Percentiles rank a stretch among this genome's conserved stretches.
Evolutionary conservation across 83 land plant genomes (phyloP).

Genomic region (Diphasiastrum complanatum): DNA sequence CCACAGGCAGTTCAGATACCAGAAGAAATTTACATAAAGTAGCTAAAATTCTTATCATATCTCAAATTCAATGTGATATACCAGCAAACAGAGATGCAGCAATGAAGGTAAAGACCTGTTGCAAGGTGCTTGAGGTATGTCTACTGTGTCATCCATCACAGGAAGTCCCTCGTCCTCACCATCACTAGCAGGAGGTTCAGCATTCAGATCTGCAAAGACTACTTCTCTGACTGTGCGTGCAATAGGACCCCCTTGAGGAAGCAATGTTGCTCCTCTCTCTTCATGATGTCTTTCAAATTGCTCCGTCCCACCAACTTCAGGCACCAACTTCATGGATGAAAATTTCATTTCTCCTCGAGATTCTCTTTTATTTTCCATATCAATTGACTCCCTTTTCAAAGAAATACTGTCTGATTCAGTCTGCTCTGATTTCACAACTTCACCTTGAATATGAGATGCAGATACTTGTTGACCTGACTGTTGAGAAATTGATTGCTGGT

Average conservation of each 20-base stretch:
- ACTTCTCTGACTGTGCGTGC: slow-evolving; percentile 12
- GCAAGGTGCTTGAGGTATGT: background rate
- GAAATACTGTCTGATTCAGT: too few species aligned
- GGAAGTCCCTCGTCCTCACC: slow-evolving; percentile 19
- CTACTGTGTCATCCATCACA: background rate
- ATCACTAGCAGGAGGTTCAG: slow-evolving; percentile 29
- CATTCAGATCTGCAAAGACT: slow-evolving; percentile 31
- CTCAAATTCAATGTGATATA: background rate
- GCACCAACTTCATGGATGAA: too few species aligned
- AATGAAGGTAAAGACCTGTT: slow-evolving; percentile 7
- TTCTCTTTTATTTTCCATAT: too few species aligned
- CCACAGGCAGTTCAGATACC: too few species aligned
- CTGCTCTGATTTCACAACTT: too few species aligned
- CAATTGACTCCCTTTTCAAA: too few species aligned
- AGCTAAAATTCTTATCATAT: too few species aligned
- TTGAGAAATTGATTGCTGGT: background rate
- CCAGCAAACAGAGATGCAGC: background rate
- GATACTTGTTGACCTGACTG: too few species aligned
- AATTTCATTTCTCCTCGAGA: background rate
- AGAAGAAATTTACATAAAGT: too few species aligned
- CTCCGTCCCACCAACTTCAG: background rate
- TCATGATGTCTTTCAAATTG: slow-evolving; percentile 1
- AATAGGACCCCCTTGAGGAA: background rate
- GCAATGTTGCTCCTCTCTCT: background rate
- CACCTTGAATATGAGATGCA: too few species aligned